Conservation (phyloP, 257 asterid species). For the Leonotis leonurus region DNA sequence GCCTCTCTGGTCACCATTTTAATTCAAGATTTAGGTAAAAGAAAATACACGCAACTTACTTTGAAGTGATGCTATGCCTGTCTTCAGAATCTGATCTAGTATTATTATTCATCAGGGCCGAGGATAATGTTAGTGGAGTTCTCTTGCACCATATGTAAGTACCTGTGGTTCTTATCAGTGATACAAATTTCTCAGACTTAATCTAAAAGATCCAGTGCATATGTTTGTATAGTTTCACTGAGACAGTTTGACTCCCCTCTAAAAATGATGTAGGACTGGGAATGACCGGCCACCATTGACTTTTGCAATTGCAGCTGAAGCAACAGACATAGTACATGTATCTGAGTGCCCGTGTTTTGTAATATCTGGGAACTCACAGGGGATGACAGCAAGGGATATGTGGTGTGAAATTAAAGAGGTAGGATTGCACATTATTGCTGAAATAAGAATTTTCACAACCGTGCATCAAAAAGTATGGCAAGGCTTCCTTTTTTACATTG, state of each 20-base stretch:
- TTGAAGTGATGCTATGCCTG: not conserved
- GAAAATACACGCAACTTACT: conserved; percentile 10
- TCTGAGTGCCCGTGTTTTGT: conserved; percentile 88
- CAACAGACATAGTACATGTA: conserved; percentile 57
- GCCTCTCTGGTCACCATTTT: conserved; percentile 78
- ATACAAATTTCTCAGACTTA: conserved; percentile 7
- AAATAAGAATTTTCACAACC: conserved; percentile 8
- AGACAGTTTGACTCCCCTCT: conserved; percentile 15
- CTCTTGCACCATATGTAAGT: conserved; percentile 90
- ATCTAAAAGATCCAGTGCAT: not conserved
- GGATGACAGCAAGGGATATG: conserved; percentile 81
- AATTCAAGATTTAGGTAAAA: conserved; percentile 65
- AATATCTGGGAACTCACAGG: conserved; percentile 66
- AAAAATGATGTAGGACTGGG: conserved; percentile 53
- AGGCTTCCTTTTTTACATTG: not conserved
- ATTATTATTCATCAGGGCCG: conserved; percentile 37
- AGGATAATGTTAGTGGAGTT: conserved; percentile 67
- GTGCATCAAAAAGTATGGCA: conserved; percentile 9
- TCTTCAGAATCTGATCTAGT: conserved; percentile 20
- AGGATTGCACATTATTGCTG: not conserved
- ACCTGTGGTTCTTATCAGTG: conserved; percentile 7
- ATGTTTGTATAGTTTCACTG: conserved; percentile 2
- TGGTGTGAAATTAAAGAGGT: conserved; percentile 97
- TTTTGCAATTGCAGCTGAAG: conserved; percentile 83
- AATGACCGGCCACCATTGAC: conserved; percentile 71